Evolutionary conservation across 1,284 basidiomycete species (phyloP).

Genomic region (Ceratobasidium sp.): DNA sequence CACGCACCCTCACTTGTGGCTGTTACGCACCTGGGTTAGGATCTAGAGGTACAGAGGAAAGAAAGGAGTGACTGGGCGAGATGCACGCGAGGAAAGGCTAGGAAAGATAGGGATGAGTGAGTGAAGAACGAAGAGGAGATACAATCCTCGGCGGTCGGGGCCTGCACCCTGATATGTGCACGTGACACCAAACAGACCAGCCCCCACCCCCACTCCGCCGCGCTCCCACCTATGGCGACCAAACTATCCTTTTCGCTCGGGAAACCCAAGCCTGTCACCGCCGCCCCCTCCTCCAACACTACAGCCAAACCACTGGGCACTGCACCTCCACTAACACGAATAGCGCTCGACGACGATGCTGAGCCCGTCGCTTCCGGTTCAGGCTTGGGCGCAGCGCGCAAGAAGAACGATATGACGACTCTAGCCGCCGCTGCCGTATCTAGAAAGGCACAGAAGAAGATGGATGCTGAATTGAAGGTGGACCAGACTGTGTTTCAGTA

Average conservation of each 20-base stretch:
- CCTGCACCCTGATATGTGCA: conserved; percentile 29
- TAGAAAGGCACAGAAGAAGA: conserved; percentile 20
- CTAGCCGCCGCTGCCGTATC: conserved; percentile 30
- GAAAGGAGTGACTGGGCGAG: too few species aligned
- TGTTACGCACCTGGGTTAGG: conserved; percentile 23
- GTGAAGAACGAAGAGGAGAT: too few species aligned
- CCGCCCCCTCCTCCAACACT: background rate
- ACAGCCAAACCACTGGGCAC: conserved; percentile 6
- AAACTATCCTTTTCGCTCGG: conserved; percentile 38
- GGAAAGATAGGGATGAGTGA: background rate
- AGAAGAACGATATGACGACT: conserved; percentile 39
- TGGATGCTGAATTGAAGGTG: conserved; percentile 39
- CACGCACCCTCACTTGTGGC: background rate
- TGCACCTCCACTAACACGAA: conserved; percentile 14
- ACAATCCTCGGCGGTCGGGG: too few species aligned
- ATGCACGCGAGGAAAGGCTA: background rate
- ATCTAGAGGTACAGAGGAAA: too few species aligned
- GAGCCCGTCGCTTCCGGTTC: background rate
- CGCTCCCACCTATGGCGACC: conserved; percentile 20
- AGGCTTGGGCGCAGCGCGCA: background rate
- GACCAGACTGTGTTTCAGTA: conserved; percentile 85
- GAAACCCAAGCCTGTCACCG: conserved; percentile 29
- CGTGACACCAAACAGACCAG: conserved; percentile 3
- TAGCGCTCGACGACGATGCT: conserved; percentile 19
- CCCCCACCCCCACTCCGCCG: background rate